These are phyloP conservation scores for Rhodotorula sp. DNA, from an alignment of 1,284 basidiomycete genomes.

Conservation along the genomic window DNA sequence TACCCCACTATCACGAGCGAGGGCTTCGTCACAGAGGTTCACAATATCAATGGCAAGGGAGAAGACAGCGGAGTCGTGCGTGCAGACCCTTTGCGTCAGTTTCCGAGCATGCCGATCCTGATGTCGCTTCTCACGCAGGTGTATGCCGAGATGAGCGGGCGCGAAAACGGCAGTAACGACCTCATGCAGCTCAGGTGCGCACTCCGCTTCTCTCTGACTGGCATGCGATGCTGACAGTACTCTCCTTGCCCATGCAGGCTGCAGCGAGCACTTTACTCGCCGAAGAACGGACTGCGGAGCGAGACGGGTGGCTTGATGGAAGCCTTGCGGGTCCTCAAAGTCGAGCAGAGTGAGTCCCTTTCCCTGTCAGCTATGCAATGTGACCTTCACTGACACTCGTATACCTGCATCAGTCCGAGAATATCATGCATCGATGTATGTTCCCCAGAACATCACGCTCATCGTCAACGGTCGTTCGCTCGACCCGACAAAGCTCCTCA, in stretches of 20 bases:
- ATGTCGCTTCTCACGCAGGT: not conserved
- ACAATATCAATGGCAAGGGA: conserved; percentile 78
- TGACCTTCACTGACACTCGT: not conserved
- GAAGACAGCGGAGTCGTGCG: conserved; percentile 89
- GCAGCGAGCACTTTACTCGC: conserved; percentile 76
- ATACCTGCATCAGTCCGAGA: conserved; percentile 64
- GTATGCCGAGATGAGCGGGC: conserved; percentile 77
- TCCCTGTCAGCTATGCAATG: not conserved
- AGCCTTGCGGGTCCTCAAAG: conserved; percentile 77
- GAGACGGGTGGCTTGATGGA: conserved; percentile 97
- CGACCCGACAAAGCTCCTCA: conserved; percentile 55
- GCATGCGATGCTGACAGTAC: not conserved
- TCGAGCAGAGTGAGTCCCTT: conserved; percentile 73
- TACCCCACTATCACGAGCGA: conserved; percentile 91
- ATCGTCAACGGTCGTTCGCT: conserved; percentile 59
- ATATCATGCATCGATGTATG: conserved; percentile 89
- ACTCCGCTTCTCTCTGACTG: too few relatives aligned
- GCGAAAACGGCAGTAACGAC: conserved; percentile 88
- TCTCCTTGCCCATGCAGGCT: conserved; percentile 54
- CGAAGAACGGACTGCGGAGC: conserved; percentile 83
- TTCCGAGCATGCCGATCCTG: conserved; percentile 54
- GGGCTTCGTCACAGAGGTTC: conserved; percentile 86
- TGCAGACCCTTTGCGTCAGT: conserved; percentile 56
- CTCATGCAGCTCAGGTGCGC: conserved; percentile 78
- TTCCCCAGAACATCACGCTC: conserved; percentile 87